These are phyloP conservation scores for Xylaria sp. DNA, from an alignment of 2,329 filamentous ascomycete genomes.

Conservation along the genomic window DNA sequence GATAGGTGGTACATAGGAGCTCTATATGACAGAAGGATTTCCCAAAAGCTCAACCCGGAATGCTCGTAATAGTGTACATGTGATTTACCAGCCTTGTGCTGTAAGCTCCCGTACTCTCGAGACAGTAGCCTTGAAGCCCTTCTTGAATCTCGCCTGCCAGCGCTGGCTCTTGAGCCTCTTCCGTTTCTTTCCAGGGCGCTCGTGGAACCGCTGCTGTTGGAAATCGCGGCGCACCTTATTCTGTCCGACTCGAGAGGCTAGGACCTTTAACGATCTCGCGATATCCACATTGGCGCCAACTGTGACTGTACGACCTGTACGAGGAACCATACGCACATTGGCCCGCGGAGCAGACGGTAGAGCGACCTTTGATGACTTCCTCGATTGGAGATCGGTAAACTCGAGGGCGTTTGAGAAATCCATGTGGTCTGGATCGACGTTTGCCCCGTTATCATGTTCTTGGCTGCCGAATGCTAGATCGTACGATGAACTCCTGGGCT, in stretches of 20 bases:
- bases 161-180: conserved; percentile 78
- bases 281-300: conserved; percentile 57
- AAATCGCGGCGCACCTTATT: conserved; percentile 70
- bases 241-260: conserved; percentile 53
- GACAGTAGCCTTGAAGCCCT: conserved; percentile 73
- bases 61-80: conserved; percentile 36
- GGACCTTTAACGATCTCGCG: conserved; percentile 56
- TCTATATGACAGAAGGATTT: conserved; percentile 27
- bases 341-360: background rate
- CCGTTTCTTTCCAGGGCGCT: conserved; percentile 78
- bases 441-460: background rate
- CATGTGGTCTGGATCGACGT: background rate
- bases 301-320: conserved; percentile 57
- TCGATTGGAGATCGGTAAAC: conserved; percentile 33
- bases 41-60: conserved; percentile 15
- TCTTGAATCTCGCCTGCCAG: conserved; percentile 75
- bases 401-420: conserved; percentile 35
- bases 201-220: conserved; percentile 73
- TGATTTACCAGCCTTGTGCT: conserved; percentile 78
- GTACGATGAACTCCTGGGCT: conserved; percentile 40
- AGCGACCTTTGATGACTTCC: background rate
- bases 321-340: conserved; percentile 53
- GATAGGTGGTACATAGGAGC: conserved; percentile 32
- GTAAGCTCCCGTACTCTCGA: conserved; percentile 74
- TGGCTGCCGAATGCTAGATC: conserved; percentile 12